These are phyloP conservation scores for Sparassis latifolia DNA, from an alignment of 1,284 basidiomycete species.

Conservation along the genomic window DNA sequence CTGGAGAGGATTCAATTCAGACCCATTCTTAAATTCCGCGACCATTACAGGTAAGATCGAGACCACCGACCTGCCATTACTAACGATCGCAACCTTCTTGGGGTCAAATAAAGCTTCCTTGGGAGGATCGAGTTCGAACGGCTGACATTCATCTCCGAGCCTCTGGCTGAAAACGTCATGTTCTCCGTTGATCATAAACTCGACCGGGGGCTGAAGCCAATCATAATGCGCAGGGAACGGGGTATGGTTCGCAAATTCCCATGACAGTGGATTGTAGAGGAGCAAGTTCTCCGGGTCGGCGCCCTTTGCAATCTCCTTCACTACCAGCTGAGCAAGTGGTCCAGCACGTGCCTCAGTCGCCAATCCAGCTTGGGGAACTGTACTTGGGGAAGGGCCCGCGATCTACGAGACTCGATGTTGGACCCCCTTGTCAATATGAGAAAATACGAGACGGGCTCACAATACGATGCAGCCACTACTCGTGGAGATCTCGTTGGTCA, in stretches of 20 bases:
- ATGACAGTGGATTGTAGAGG: slow-evolving; percentile 45
- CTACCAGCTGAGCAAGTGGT: slow-evolving; percentile 45
- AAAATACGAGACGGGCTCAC: slow-evolving; percentile 26
- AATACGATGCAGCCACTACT: slow-evolving; percentile 56
- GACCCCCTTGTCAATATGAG: neutral
- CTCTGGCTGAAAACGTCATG: slow-evolving; percentile 44
- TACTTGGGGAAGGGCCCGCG: slow-evolving; percentile 44
- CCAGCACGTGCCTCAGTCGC: slow-evolving; percentile 46
- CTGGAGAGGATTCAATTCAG: slow-evolving; percentile 7
- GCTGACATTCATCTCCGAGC: slow-evolving; percentile 55
- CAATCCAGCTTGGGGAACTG: slow-evolving; percentile 51
- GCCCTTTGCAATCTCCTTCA: slow-evolving; percentile 34
- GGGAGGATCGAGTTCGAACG: slow-evolving; percentile 39
- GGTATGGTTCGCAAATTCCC: slow-evolving; percentile 44
- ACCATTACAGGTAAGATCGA: neutral
- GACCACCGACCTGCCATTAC: slow-evolving; percentile 40
- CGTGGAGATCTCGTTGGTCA: neutral
- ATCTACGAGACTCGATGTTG: slow-evolving; percentile 29
- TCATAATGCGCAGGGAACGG: slow-evolving; percentile 35
- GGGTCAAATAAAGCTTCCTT: slow-evolving; percentile 43
- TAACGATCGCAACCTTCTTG: slow-evolving; percentile 47
- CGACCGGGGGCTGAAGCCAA: slow-evolving; percentile 40
- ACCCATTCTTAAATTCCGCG: too few relatives aligned
- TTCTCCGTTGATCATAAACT: slow-evolving; percentile 38
- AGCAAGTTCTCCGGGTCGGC: slow-evolving; percentile 40